phyloP scores from a whole-genome alignment of 2,329 filamentous ascomycete genomes.

The Calonectria multiphialidica region DNA sequence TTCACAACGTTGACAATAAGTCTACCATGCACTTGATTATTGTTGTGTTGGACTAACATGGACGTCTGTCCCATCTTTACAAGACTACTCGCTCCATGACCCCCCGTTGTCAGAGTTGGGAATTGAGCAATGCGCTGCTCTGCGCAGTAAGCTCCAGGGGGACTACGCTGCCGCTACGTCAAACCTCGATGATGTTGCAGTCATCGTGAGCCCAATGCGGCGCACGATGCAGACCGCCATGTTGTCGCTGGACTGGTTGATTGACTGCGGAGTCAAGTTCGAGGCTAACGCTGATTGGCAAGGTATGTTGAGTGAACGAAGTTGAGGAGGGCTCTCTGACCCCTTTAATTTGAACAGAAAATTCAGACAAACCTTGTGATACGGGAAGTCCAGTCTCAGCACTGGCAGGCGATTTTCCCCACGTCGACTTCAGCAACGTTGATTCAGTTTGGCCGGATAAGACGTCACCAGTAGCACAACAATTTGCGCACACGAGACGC shows the following conservation, averaged over 20 bases:
- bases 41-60: constrained; percentile 11
- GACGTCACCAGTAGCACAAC: constrained; percentile 56
- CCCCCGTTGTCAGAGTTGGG: constrained; percentile 64
- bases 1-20: constrained; percentile 67
- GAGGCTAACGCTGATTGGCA: constrained; percentile 74
- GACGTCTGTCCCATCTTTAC: constrained; percentile 44
- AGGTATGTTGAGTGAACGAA: constrained; percentile 53
- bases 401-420: constrained; percentile 63
- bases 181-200: constrained; percentile 55
- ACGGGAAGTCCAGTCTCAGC: constrained; percentile 63
- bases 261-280: constrained; percentile 65
- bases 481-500: constrained; percentile 65
- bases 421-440: constrained; percentile 67
- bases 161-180: constrained; percentile 50
- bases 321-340: neutral
- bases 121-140: constrained; percentile 58
- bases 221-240: constrained; percentile 75
- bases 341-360: constrained; percentile 55
- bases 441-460: constrained; percentile 75
- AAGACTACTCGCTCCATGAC: constrained; percentile 62
- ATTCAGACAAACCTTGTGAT: constrained; percentile 70
- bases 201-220: constrained; percentile 74
- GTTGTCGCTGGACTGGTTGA: constrained; percentile 68
- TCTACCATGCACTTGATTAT: constrained; percentile 31
- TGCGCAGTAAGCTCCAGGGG: constrained; percentile 56